Evolutionary conservation across 352 stramenopile genomes (phyloP), one percentile per base, ranked within the genome.

Genomic region (Globisporangium viniferum): DNA sequence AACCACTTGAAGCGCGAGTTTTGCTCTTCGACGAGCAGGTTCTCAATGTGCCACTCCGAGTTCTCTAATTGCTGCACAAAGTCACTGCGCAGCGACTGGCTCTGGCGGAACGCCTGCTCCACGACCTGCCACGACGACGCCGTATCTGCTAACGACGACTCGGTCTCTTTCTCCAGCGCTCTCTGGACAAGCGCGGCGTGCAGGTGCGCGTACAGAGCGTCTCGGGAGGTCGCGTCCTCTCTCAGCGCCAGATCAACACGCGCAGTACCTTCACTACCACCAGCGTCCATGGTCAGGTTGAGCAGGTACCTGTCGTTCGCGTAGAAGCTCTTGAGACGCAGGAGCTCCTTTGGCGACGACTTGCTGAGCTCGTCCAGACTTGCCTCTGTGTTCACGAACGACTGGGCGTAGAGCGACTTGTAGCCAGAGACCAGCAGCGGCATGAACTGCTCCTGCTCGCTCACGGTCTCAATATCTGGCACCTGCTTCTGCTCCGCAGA

Each of bases 11-110:
- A 91, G 36, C 83, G 79, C 31, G 77, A 79, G 53, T 70, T 80
- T 36, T 82, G 73, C 64, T 88, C 81, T 62, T 89, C 84, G 31
- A 92, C 80, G 3, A 90, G 73, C 15, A 92, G 72, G 59, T 86
- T 86, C n/a, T 84, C 77, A 0, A 72, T 88, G 59, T 80, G 77
- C 84, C 84, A 92, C 33, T 75, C 67, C 5, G 81, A 89, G 5
- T 70, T 39, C 18, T 81, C 65, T 49, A 91, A 51, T 3, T 67
- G 61, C 36, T 73, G 48, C 33, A 86, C 55, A 58, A 90, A 87
- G 24, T 69, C 68, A n/a, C 69, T 51, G 1, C 67, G 67, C 5
- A 87, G 67, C 27, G 51, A 46, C 36, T 76, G 60, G 46, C 68
- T 75, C 29, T 82, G 69, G 31, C 59, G 55, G 57, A 87, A 87